These are phyloP conservation scores for Vitis hybrid DNA, from an alignment of 177 flowering plant species.

Conservation along the genomic window DNA sequence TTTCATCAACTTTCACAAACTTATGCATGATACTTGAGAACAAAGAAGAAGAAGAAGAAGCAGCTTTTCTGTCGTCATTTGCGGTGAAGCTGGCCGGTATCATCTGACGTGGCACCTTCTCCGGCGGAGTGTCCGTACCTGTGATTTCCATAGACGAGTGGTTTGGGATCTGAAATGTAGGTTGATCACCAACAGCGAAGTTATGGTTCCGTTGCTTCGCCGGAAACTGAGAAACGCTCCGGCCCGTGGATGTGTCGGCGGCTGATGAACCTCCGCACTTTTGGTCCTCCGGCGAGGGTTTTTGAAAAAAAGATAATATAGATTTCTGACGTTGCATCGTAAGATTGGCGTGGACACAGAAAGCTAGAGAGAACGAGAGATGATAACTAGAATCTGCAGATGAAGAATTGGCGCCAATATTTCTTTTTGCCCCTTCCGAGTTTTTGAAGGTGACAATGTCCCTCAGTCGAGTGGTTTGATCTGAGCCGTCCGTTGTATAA, in stretches of 20 bases:
- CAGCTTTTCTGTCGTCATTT: constrained; percentile 19
- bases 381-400: not conserved
- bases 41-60: constrained; percentile 27
- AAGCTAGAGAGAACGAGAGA: constrained; percentile 15
- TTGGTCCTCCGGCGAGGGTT: constrained; percentile 40
- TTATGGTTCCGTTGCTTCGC: constrained; percentile 15
- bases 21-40: constrained; percentile 81
- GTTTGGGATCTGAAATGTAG: not conserved
- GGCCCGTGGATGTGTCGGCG: constrained; percentile 18
- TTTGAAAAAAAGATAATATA: constrained; percentile 74
- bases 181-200: not conserved
- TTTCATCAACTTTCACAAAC: constrained; percentile 49
- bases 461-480: not conserved
- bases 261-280: constrained; percentile 14
- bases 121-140: constrained; percentile 93
- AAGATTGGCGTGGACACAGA: not conserved
- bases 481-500: not conserved
- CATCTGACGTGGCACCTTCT: constrained; percentile 71
- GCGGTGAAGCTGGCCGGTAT: constrained; percentile 22
- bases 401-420: constrained; percentile 27
- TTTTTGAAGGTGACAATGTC: too few relatives aligned
- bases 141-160: constrained; percentile 32
- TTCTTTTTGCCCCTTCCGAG: not conserved
- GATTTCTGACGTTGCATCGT: constrained; percentile 82
- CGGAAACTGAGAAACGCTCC: constrained; percentile 16